phyloP scores from a whole-genome alignment of 176 grass and related monocot species.

The bread wheat (Triticum aestivum) region DNA sequence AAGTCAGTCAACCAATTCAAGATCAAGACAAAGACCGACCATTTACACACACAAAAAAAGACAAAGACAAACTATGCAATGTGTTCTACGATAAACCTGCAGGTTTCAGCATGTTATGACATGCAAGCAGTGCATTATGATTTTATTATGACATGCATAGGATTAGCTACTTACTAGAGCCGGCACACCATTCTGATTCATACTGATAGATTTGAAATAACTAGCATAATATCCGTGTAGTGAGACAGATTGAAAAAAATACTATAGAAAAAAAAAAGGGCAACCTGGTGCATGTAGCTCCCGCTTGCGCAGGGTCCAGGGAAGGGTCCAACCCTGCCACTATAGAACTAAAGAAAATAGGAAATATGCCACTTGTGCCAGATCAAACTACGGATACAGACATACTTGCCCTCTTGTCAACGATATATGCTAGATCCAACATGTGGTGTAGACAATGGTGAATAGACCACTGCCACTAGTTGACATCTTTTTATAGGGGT shows the following conservation, averaged over 20 bases:
- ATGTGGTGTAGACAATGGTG: background rate
- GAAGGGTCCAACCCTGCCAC: too few species aligned
- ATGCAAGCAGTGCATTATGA: background rate
- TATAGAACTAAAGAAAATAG: background rate
- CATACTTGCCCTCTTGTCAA: background rate
- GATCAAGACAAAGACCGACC: background rate
- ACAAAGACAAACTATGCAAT: background rate
- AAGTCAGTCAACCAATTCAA: slow-evolving; percentile 6
- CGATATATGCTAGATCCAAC: slow-evolving; percentile 2
- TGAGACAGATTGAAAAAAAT: background rate
- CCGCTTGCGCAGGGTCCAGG: too few species aligned
- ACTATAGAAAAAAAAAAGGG: too few species aligned
- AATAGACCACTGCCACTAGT: background rate
- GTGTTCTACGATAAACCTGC: slow-evolving; percentile 3
- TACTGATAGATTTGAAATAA: slow-evolving; percentile 13
- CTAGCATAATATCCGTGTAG: background rate
- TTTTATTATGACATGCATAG: background rate
- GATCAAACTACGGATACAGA: background rate
- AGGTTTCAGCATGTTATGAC: slow-evolving; percentile 8
- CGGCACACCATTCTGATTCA: slow-evolving; percentile 15
- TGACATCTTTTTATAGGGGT: slow-evolving; percentile 9
- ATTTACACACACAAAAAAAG: background rate
- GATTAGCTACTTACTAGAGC: background rate
- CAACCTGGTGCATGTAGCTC: too few species aligned
- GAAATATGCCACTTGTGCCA: background rate